Evolutionary conservation across 495 filamentous ascomycete genomes (phyloP), one percentile per base, ranked within the genome.

Genomic region (Penicillium silybi): DNA sequence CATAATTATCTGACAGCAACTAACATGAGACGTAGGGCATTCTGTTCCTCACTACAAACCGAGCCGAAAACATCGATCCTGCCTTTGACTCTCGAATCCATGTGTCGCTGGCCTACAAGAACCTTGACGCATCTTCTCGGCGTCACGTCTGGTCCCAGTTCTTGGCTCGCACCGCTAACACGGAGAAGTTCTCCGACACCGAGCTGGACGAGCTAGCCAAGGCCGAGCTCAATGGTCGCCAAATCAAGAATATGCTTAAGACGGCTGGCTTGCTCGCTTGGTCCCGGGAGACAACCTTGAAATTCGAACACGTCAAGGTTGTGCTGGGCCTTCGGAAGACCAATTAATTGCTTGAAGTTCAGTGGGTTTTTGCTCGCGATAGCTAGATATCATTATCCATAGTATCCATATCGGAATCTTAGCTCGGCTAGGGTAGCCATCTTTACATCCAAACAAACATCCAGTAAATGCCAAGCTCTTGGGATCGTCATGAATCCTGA

Each of bases 41-140:
- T 48, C 67, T 85, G 52, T 83, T 85, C 67, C 74, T 83, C 41
- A 82, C 79, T 0, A 83, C 77, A 26, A 84, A 82, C 57, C 74
- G 77, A 4, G 63, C 73, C 15, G 62, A 68, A 6, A 56, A 69
- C 29, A 75, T 83, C 50, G 80, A 83, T 26, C 54, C 67, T 0
- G 78, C 77, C 1, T 78, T 83, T 52, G 66, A 74, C 43, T 75
- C 71, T 10, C 74, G 77, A 4, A 78, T 83, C 48, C 73, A 82
- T 52, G 61, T 82, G 17, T 66, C 65, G 3, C 54, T 82, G n/a
- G 58, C 62, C 18, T 81, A 77, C 50, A 62, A 66, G 1, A 59
- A 74, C n/a, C 71, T 80, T 2, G 67, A 72, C 17, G 23, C 25
- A 1, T 22, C 54, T 0, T 61, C 64, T 1, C 49, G 70, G 20